Evolutionary conservation across 192 early-diverging fungal genomes (phyloP).

Genomic region (Chytriomyces sp.): DNA sequence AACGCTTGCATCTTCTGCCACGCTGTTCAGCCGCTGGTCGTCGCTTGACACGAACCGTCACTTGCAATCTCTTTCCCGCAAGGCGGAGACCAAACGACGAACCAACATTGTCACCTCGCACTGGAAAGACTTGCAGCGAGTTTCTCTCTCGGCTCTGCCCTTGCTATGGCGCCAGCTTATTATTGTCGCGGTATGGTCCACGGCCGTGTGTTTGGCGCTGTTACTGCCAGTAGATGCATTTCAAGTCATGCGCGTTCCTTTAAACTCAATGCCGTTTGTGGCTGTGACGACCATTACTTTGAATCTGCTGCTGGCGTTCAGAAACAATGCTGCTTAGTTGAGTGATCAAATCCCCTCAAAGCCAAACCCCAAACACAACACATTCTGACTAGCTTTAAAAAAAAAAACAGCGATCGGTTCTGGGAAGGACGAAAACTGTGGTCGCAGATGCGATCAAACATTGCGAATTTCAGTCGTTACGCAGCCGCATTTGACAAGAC

Average conservation of each 20-base stretch:
- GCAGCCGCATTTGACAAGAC: slow-evolving; percentile 25
- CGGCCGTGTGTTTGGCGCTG: slow-evolving; percentile 20
- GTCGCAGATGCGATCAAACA: slow-evolving; percentile 68
- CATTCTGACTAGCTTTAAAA: not conserved
- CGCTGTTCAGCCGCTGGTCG: too few species aligned
- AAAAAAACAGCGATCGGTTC: slow-evolving; percentile 32
- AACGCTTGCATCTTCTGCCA: too few species aligned
- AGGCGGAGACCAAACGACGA: not conserved
- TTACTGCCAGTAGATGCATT: slow-evolving; percentile 24
- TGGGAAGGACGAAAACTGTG: slow-evolving; percentile 89
- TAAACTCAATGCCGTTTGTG: slow-evolving; percentile 5
- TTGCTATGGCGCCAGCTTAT: not conserved
- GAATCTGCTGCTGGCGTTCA: slow-evolving; percentile 75
- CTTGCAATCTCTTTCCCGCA: too few species aligned
- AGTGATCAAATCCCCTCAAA: not conserved
- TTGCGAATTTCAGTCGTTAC: slow-evolving; percentile 76
- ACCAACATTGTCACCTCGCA: not conserved
- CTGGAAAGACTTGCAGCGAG: slow-evolving; percentile 28
- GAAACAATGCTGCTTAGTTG: slow-evolving; percentile 74
- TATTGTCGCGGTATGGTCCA: slow-evolving; percentile 9
- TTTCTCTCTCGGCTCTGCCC: slow-evolving; percentile 22
- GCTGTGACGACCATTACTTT: not conserved
- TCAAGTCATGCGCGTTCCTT: not conserved
- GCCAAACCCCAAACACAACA: not conserved
- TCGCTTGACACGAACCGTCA: too few species aligned